These are phyloP conservation scores for Cucumis cinereus DNA, from an alignment of 306 rosid genomes.

Conservation along the genomic window DNA sequence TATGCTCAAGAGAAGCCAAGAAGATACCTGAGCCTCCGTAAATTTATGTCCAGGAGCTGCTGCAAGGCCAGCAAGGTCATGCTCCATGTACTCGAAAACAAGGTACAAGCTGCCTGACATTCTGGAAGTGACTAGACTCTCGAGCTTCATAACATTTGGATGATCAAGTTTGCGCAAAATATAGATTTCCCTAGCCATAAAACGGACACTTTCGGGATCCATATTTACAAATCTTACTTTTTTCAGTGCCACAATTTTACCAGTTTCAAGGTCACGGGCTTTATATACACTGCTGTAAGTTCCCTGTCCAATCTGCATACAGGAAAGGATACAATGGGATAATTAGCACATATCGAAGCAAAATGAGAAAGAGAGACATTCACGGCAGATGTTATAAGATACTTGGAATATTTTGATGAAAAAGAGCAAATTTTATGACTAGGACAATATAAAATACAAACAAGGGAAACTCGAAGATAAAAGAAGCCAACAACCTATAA, in stretches of 20 bases:
- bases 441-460: not conserved
- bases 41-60: conserved; percentile 49
- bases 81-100: conserved; percentile 95
- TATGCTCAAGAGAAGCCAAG: not conserved
- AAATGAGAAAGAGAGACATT: not conserved
- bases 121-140: conserved; percentile 73
- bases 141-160: conserved; percentile 90
- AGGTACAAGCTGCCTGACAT: conserved; percentile 73
- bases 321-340: not conserved
- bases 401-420: not conserved
- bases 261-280: conserved; percentile 77
- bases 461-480: not conserved
- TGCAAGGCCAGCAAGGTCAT: conserved; percentile 73
- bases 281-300: conserved; percentile 83
- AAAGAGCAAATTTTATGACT: not conserved
- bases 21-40: conserved; percentile 63
- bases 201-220: conserved; percentile 84
- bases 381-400: not conserved
- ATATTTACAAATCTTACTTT: conserved; percentile 73
- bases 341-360: not conserved
- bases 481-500: not conserved
- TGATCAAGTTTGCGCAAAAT: conserved; percentile 89
- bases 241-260: conserved; percentile 77
- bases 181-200: conserved; percentile 89
- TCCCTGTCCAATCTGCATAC: conserved; percentile 83